Percentiles rank a stretch among this genome's conserved stretches.
Evolutionary conservation across 2,329 filamentous ascomycete genomes (phyloP).

Genomic region (Alternaria hordeiaustralica): DNA sequence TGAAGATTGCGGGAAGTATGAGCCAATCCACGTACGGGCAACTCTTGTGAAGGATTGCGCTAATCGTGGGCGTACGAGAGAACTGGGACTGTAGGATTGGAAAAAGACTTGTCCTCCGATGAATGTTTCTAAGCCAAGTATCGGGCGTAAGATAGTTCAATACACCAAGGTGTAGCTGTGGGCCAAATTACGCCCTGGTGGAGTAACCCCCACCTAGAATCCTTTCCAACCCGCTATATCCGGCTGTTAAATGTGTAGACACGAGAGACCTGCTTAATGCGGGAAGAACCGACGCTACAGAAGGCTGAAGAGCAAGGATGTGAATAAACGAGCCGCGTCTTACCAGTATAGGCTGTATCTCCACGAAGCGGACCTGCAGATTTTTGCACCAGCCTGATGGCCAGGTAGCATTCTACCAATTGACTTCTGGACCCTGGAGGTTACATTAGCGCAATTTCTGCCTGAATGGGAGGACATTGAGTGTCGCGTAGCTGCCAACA

Average conservation of each 20-base stretch:
- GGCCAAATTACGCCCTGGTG: background rate
- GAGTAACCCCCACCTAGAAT: background rate
- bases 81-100: background rate
- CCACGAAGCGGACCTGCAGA: background rate
- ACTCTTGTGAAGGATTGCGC: background rate
- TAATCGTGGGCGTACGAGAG: background rate
- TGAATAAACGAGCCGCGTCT: background rate
- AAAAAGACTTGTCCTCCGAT: background rate
- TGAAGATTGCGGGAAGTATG: background rate
- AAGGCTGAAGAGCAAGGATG: background rate
- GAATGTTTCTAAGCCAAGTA: background rate
- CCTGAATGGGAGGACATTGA: background rate
- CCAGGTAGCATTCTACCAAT: background rate
- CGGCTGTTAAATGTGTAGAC: background rate
- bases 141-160: background rate
- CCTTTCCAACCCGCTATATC: background rate
- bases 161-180: background rate
- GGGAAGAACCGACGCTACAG: background rate
- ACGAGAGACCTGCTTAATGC: background rate
- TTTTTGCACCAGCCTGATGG: background rate
- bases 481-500: background rate
- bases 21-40: background rate
- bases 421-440: background rate
- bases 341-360: background rate
- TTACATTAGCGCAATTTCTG: background rate